phyloP scores from a whole-genome alignment of 805 yeast genomes.

The Myxozyma kluyveri region DNA sequence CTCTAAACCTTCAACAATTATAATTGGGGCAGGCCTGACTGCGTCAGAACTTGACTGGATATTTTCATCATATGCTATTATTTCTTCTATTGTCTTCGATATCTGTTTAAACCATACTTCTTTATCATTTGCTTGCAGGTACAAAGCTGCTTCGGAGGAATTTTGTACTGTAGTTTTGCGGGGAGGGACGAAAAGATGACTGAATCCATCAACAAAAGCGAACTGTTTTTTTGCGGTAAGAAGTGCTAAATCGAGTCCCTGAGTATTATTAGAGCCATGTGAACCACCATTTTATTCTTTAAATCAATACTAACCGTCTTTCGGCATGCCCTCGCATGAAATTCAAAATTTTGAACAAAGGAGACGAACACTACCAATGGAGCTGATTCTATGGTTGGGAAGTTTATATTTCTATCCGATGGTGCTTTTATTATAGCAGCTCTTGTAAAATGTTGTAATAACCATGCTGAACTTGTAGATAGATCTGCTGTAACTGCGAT shows the following conservation, averaged over 20 bases:
- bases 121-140: constrained; percentile 5
- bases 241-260: constrained; percentile 15
- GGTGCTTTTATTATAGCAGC: neutral
- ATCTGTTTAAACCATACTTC: constrained; percentile 10
- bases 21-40: neutral
- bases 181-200: constrained; percentile 11
- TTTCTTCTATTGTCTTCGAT: too few relatives aligned
- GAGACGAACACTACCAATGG: constrained; percentile 16
- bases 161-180: neutral
- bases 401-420: neutral
- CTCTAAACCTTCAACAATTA: constrained; percentile 23
- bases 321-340: constrained; percentile 11
- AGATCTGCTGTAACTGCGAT: constrained; percentile 9
- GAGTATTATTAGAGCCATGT: too few relatives aligned
- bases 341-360: constrained; percentile 15
- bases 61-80: neutral
- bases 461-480: constrained; percentile 19
- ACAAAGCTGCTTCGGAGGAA: neutral
- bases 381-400: neutral
- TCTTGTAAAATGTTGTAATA: constrained; percentile 17
- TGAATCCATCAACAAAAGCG: constrained; percentile 16
- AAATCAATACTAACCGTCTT: constrained; percentile 18
- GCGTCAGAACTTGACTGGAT: neutral
- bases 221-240: constrained; percentile 1
- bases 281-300: too few relatives aligned